These are phyloP conservation scores for Iris pallida DNA, from an alignment of 116 monocot genomes.

Conservation along the genomic window DNA sequence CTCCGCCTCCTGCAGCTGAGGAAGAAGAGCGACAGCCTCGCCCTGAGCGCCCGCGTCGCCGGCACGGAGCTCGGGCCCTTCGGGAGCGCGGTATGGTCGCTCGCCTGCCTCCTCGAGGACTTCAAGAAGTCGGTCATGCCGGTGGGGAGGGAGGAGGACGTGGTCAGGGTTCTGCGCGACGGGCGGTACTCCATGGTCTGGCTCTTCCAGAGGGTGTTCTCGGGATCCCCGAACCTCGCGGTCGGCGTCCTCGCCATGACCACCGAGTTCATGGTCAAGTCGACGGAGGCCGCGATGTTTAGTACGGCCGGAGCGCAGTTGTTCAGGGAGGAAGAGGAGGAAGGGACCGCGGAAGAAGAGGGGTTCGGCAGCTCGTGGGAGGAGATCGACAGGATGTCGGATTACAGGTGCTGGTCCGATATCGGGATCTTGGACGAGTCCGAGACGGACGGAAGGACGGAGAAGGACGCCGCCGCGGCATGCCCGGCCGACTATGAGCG, in stretches of 20 bases:
- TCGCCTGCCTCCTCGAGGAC: slow-evolving; percentile 20
- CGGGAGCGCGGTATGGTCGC: slow-evolving; percentile 21
- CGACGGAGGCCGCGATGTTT: slow-evolving; percentile 2
- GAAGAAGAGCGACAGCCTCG: slow-evolving; percentile 21
- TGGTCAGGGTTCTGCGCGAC: slow-evolving; percentile 8
- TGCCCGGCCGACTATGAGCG: background rate
- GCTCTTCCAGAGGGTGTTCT: slow-evolving; percentile 27
- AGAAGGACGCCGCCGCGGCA: slow-evolving; percentile 5
- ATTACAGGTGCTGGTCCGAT: slow-evolving; percentile 21
- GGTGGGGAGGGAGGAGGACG: background rate
- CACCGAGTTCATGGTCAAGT: slow-evolving; percentile 15
- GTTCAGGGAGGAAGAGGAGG: background rate
- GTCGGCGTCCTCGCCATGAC: slow-evolving; percentile 16
- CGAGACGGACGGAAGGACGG: background rate
- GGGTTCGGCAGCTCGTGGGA: too few relatives aligned
- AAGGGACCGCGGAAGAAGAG: background rate
- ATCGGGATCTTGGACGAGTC: slow-evolving; percentile 21
- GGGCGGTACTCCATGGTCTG: slow-evolving; percentile 17
- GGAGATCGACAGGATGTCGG: slow-evolving; percentile 1
- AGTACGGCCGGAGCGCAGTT: too few relatives aligned
- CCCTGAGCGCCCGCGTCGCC: background rate
- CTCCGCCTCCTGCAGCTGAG: slow-evolving; percentile 32
- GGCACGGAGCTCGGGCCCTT: slow-evolving; percentile 7
- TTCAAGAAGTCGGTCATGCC: slow-evolving; percentile 9
- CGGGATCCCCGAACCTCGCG: slow-evolving; percentile 22